These are phyloP conservation scores for Solanum pimpinellifolium DNA, from an alignment of 257 asterid species.

Conservation along the genomic window DNA sequence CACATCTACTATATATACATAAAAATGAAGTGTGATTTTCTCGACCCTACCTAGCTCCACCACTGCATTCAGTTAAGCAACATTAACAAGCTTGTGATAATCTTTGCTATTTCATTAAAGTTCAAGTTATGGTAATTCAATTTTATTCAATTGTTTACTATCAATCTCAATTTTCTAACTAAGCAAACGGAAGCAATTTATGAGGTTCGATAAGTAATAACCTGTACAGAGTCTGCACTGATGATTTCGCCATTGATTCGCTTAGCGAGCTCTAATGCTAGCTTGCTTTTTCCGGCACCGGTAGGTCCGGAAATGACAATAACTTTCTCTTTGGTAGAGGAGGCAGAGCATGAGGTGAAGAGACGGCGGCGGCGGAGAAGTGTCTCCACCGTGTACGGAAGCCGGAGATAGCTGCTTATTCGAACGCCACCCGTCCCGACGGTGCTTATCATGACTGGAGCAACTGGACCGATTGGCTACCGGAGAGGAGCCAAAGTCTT, in stretches of 20 bases:
- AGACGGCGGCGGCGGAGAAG: constrained; percentile 20
- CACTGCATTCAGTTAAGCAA: background rate
- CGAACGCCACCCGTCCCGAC: constrained; percentile 22
- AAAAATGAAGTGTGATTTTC: background rate
- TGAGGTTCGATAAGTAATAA: background rate
- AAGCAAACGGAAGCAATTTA: background rate
- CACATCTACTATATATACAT: background rate
- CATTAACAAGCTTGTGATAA: background rate
- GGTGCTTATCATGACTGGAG: background rate
- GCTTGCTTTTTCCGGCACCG: constrained; percentile 94
- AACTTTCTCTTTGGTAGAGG: constrained; percentile 42
- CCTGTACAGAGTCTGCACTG: constrained; percentile 98
- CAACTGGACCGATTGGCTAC: background rate
- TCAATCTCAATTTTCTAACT: background rate
- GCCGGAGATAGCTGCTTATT: constrained; percentile 37
- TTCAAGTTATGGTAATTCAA: background rate
- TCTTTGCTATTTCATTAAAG: background rate
- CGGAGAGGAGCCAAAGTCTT: background rate
- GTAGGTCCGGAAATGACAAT: constrained; percentile 92
- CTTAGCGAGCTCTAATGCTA: constrained; percentile 77
- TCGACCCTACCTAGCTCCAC: background rate
- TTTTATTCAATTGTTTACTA: background rate
- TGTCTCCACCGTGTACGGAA: constrained; percentile 19
- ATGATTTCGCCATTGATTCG: constrained; percentile 82
- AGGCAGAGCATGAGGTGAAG: constrained; percentile 26